Percentiles rank a stretch among this genome's conserved stretches.
These are phyloP conservation scores for Nidularia sp. DNA, from an alignment of 768 basidiomycete genomes.

Conservation along the genomic window DNA sequence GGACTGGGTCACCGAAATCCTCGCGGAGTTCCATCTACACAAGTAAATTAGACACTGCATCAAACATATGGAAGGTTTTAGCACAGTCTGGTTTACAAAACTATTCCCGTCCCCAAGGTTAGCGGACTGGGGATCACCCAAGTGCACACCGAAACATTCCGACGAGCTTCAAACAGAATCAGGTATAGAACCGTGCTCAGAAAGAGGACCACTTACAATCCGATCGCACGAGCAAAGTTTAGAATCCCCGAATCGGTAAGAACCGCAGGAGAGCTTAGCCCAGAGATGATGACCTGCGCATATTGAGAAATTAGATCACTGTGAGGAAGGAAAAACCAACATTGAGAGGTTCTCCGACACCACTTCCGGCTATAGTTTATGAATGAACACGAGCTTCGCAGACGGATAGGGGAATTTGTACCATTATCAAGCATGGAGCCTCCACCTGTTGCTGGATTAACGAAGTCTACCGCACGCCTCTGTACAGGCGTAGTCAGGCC, in stretches of 20 bases:
- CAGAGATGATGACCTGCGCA: conserved; percentile 58
- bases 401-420: background rate
- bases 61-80: conserved; percentile 8
- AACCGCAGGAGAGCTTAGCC: conserved; percentile 50
- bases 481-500: conserved; percentile 5
- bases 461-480: conserved; percentile 21
- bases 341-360: conserved; percentile 74
- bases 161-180: conserved; percentile 21
- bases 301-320: background rate
- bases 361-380: conserved; percentile 20
- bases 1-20: conserved; percentile 62
- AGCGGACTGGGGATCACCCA: conserved; percentile 63
- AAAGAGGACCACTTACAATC: conserved; percentile 42
- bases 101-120: conserved; percentile 81
- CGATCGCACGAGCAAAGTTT: conserved; percentile 59
- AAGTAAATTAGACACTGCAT: too few species aligned
- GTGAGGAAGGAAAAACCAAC: conserved; percentile 40
- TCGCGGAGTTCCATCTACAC: conserved; percentile 65
- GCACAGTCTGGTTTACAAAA: conserved; percentile 45
- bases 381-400: background rate
- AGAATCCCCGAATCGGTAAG: conserved; percentile 52
- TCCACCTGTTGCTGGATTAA: conserved; percentile 44
- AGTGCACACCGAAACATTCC: conserved; percentile 76
- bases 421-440: conserved; percentile 68
- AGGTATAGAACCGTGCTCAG: conserved; percentile 11